phyloP scores from a whole-genome alignment of 2,329 filamentous ascomycete species.

The Ceratocystis harringtonii region DNA sequence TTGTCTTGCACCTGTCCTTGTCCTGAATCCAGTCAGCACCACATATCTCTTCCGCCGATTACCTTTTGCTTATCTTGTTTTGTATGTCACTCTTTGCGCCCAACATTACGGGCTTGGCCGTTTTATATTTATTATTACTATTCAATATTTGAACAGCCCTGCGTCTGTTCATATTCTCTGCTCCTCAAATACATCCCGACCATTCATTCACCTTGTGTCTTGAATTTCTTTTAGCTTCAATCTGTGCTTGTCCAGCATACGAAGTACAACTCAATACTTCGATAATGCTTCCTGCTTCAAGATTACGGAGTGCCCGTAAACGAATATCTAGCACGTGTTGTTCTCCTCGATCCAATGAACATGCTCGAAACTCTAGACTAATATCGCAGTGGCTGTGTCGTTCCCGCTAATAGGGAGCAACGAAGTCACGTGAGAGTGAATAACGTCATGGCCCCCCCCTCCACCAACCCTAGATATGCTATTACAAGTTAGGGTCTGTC shows the following conservation, averaged over 20 bases:
- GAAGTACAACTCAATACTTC: background rate
- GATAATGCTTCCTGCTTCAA: too few relatives aligned
- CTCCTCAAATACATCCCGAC: background rate
- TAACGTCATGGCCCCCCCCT: background rate
- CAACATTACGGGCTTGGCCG: background rate
- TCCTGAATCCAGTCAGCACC: slow-evolving; percentile 8
- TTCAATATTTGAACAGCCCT: background rate
- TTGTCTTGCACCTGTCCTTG: background rate
- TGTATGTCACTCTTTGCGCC: background rate
- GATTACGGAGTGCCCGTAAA: background rate
- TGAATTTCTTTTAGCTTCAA: background rate
- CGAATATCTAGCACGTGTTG: background rate
- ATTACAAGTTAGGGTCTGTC: background rate
- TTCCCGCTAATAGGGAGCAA: background rate
- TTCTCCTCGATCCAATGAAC: background rate
- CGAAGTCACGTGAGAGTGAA: background rate
- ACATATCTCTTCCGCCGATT: background rate
- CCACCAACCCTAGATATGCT: too few relatives aligned
- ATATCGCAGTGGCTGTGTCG: background rate
- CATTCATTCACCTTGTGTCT: too few relatives aligned
- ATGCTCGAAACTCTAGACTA: background rate
- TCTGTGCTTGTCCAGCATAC: background rate
- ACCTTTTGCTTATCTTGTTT: background rate
- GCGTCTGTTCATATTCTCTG: background rate
- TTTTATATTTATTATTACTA: background rate